These are phyloP conservation scores for Lasiodiplodia theobromae DNA, from an alignment of 2,329 filamentous ascomycete genomes.

Conservation along the genomic window DNA sequence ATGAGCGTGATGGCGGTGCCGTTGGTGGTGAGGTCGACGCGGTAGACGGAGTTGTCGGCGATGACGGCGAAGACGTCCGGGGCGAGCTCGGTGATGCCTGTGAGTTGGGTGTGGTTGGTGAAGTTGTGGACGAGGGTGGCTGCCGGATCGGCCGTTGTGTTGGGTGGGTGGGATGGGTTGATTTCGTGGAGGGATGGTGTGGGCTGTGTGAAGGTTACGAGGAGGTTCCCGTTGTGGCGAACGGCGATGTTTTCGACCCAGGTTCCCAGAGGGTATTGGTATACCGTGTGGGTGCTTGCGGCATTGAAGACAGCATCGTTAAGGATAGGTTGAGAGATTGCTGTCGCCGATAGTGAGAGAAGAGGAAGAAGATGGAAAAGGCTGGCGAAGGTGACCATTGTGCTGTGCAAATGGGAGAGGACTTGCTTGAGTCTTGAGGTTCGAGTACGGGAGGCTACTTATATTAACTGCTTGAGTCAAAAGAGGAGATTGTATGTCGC, in stretches of 20 bases:
- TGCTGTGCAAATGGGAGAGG: no score
- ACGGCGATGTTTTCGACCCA: slow-evolving; percentile 50
- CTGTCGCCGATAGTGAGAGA: neutral
- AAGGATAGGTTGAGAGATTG: neutral
- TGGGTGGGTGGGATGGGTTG: slow-evolving; percentile 35
- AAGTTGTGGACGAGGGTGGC: slow-evolving; percentile 42
- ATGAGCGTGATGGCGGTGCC: slow-evolving; percentile 35
- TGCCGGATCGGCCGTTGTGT: slow-evolving; percentile 21
- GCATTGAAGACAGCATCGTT: neutral
- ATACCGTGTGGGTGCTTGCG: slow-evolving; percentile 30
- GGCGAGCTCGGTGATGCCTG: neutral
- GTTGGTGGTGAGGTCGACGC: neutral
- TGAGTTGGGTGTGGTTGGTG: slow-evolving; percentile 7
- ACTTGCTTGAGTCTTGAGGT: no score
- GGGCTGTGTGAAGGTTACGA: slow-evolving; percentile 41
- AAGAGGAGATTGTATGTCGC: no score
- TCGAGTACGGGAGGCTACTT: no score
- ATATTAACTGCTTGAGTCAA: no score
- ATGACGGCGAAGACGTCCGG: slow-evolving; percentile 45
- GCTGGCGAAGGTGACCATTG: neutral
- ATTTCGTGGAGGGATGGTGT: slow-evolving; percentile 44
- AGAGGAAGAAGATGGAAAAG: neutral
- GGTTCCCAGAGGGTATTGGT: slow-evolving; percentile 38
- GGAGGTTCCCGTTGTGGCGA: slow-evolving; percentile 45
- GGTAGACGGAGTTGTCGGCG: slow-evolving; percentile 12